A percentile compares a stretch with the other conserved stretches of the same genome.
phyloP scores from a whole-genome alignment of 495 filamentous ascomycete species.

The Stereocaulon alpinum region DNA sequence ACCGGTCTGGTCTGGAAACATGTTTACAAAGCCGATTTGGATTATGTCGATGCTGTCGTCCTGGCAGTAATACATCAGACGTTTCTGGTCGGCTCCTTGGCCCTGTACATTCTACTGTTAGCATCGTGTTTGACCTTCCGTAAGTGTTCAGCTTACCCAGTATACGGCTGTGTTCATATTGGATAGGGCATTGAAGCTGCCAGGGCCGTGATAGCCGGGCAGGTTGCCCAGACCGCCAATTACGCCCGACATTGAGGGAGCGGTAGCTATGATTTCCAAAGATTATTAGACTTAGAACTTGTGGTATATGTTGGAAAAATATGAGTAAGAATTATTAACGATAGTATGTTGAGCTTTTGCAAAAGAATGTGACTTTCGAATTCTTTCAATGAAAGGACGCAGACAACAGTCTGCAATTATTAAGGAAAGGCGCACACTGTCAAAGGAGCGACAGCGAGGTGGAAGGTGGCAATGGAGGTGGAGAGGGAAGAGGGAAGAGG shows the following conservation, averaged over 20 bases:
- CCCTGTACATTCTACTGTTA: slow-evolving; percentile 31
- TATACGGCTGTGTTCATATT: slow-evolving; percentile 56
- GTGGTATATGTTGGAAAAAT: slow-evolving; percentile 1
- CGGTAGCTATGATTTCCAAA: slow-evolving; percentile 13
- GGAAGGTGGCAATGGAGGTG: neutral
- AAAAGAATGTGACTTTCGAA: slow-evolving; percentile 13
- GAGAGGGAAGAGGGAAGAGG: neutral
- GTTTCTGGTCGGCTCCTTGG: slow-evolving; percentile 36
- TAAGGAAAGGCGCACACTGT: slow-evolving; percentile 15
- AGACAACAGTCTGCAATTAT: slow-evolving; percentile 36
- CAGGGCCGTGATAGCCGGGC: neutral
- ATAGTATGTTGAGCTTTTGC: slow-evolving; percentile 12
- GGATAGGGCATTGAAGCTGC: slow-evolving; percentile 34
- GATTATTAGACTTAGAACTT: slow-evolving; percentile 12
- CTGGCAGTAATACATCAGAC: slow-evolving; percentile 47
- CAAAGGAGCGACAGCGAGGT: slow-evolving; percentile 10
- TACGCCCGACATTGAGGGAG: neutral
- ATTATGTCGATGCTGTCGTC: slow-evolving; percentile 55
- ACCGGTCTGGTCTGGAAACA: slow-evolving; percentile 48
- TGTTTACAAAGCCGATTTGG: slow-evolving; percentile 53
- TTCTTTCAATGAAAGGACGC: slow-evolving; percentile 39
- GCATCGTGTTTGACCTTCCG: neutral
- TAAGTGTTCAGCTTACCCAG: slow-evolving; percentile 37
- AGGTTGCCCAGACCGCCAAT: neutral
- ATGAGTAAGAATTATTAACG: slow-evolving; percentile 20